Conservation (phyloP, 2,329 filamentous ascomycete species). For the Cryphonectria carpinicola region DNA sequence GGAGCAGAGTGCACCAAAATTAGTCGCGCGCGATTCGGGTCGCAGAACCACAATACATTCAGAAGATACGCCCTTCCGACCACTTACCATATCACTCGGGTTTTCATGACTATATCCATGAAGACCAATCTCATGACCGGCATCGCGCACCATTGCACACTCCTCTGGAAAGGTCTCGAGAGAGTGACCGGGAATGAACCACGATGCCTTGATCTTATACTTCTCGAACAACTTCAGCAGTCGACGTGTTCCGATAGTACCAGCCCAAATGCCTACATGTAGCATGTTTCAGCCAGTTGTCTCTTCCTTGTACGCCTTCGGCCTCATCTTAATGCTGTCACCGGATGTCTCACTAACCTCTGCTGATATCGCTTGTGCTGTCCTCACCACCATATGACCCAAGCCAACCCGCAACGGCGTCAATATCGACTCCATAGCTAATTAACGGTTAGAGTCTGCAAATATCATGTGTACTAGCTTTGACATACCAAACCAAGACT, state of each 20-base stretch:
- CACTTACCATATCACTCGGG: conserved; percentile 51
- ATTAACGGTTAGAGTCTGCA: not conserved
- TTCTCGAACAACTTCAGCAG: conserved; percentile 73
- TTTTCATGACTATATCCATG: conserved; percentile 42
- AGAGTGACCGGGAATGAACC: conserved; percentile 55
- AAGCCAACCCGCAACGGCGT: conserved; percentile 77
- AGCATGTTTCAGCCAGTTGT: not conserved
- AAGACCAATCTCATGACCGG: conserved; percentile 52
- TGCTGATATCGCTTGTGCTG: conserved; percentile 71
- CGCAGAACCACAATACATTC: not conserved
- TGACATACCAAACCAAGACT: conserved; percentile 33
- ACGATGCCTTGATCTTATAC: conserved; percentile 69
- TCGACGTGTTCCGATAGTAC: conserved; percentile 66
- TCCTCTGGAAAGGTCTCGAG: conserved; percentile 55
- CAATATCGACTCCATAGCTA: conserved; percentile 73
- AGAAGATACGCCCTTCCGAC: not conserved
- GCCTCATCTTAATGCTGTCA: conserved; percentile 37
- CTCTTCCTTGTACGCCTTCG: not conserved
- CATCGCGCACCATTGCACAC: conserved; percentile 48
- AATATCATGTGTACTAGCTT: not conserved
- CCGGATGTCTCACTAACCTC: conserved; percentile 50
- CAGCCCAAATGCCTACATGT: conserved; percentile 60
- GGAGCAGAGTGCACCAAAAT: not conserved
- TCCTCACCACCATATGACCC: conserved; percentile 77
- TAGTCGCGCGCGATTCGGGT: no score